Evolutionary conservation across 2,329 filamentous ascomycete species (phyloP).

Genomic region (Gaeumannomyces tritici): DNA sequence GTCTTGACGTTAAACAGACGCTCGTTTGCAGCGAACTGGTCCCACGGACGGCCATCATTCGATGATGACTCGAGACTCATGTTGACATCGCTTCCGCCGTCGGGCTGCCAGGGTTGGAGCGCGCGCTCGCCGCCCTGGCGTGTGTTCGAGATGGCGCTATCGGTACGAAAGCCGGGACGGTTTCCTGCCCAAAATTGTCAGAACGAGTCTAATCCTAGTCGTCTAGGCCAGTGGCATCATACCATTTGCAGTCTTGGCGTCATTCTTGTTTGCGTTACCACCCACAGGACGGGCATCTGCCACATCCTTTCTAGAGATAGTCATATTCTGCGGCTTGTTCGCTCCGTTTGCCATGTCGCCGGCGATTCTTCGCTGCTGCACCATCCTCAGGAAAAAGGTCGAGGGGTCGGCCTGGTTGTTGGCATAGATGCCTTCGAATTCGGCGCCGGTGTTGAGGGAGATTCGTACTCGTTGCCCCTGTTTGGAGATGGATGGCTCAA

Average conservation of each 20-base stretch:
- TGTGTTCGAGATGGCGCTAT: conserved; percentile 75
- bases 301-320: conserved; percentile 22
- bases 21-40: conserved; percentile 90
- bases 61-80: conserved; percentile 56
- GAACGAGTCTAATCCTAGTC: neutral
- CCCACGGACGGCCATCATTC: conserved; percentile 54
- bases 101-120: conserved; percentile 75
- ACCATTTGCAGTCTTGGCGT: conserved; percentile 30
- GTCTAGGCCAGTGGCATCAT: conserved; percentile 6
- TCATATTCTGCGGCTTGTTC: conserved; percentile 20
- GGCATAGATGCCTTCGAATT: conserved; percentile 21
- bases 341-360: conserved; percentile 19
- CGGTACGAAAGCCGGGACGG: conserved; percentile 68
- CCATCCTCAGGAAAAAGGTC: conserved; percentile 20
- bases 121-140: conserved; percentile 61
- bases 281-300: conserved; percentile 14
- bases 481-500: neutral
- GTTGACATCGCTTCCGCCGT: conserved; percentile 51
- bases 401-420: conserved; percentile 14
- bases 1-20: conserved; percentile 78
- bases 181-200: conserved; percentile 38
- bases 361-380: conserved; percentile 21
- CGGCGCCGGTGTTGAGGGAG: conserved; percentile 16
- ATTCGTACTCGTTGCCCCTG: conserved; percentile 22
- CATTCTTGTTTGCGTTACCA: conserved; percentile 21